Evolutionary conservation across 805 yeast genomes (phyloP), one percentile per base, ranked within the genome.

Genomic region (Candida tammaniensis): DNA sequence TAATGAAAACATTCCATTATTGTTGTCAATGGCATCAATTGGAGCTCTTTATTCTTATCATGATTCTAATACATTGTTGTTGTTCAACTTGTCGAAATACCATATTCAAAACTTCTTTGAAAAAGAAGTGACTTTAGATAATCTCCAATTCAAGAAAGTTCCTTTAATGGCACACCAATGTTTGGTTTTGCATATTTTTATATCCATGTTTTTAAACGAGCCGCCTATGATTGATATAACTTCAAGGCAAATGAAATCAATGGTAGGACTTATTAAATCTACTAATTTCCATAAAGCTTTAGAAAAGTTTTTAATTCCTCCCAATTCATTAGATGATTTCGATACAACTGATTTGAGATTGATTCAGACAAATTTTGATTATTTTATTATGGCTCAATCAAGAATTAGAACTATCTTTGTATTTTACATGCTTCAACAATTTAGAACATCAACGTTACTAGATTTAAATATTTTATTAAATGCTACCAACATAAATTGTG

Each of bases 11-110:
- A 56, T 79, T 53, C 89, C 95, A 2, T 67, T 89, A 29, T 54
- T 86, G 5, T 63, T 88, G 35, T 78, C 94, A 2, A 83, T 88
- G 75, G 83, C 93, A 1, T 82, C 95, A 11, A 76, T 89, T 38
- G 98, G 98, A 27, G 95, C 96, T 0, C 68, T 89, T 15, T 86
- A 85, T 50, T 78, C 86, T 0, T 86, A 83, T 59, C 88, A 84
- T 49, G 83, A 87, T 20, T 62, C 80, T 23, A 85, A 85, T 51
- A 85, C 96, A 0, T 69, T 82, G 47, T 64, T 83, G 7, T 58
- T 84, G 38, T 82, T 81, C 55, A 81, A 81, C 50, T 71, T 84
- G 39, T 72, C 86, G 12, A 74, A 84, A 50, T 74, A 65, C 36
- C 76, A 81, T 43, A 76, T 83, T 36, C 86, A 82, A 51, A 74